A percentile compares a stretch with the other conserved stretches of the same genome.
phyloP scores from a whole-genome alignment of 164 flowering plant genomes.

The Brasenia schreberi region DNA sequence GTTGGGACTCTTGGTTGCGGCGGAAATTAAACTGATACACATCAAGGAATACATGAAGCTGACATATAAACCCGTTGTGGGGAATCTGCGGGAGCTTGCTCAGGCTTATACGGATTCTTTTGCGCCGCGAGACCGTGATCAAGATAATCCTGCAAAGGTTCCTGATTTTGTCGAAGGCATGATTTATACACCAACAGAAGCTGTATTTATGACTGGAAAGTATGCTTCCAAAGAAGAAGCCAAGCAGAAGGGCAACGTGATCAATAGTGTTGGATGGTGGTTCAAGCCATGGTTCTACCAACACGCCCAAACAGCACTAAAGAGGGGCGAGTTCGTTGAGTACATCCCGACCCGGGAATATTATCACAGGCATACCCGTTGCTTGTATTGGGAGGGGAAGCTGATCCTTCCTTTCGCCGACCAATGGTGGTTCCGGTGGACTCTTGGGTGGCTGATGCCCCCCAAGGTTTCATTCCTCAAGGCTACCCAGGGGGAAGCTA shows the following conservation, averaged over 20 bases:
- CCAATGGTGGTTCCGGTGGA: slow-evolving; percentile 91
- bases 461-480: slow-evolving; percentile 96
- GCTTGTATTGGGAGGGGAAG: slow-evolving; percentile 99
- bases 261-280: slow-evolving; percentile 89
- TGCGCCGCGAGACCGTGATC: slow-evolving; percentile 87
- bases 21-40: slow-evolving; percentile 90
- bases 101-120: slow-evolving; percentile 81
- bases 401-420: slow-evolving; percentile 94
- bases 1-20: slow-evolving; percentile 85
- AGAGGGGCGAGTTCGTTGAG: slow-evolving; percentile 94
- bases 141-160: slow-evolving; percentile 79
- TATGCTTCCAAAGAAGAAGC: slow-evolving; percentile 97
- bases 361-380: slow-evolving; percentile 96
- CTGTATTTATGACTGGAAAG: slow-evolving; percentile 72
- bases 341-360: slow-evolving; percentile 94
- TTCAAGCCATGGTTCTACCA: slow-evolving; percentile 98
- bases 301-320: slow-evolving; percentile 71
- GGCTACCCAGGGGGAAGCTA: slow-evolving; percentile 97
- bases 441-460: slow-evolving; percentile 96
- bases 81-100: slow-evolving; percentile 60
- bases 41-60: slow-evolving; percentile 92
- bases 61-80: slow-evolving; percentile 74
- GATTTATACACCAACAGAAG: slow-evolving; percentile 70
- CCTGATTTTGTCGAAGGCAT: slow-evolving; percentile 93
- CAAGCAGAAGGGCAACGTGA: slow-evolving; percentile 72